phyloP scores from a whole-genome alignment of 2,329 filamentous ascomycete genomes.

The Fusarium floridanum region DNA sequence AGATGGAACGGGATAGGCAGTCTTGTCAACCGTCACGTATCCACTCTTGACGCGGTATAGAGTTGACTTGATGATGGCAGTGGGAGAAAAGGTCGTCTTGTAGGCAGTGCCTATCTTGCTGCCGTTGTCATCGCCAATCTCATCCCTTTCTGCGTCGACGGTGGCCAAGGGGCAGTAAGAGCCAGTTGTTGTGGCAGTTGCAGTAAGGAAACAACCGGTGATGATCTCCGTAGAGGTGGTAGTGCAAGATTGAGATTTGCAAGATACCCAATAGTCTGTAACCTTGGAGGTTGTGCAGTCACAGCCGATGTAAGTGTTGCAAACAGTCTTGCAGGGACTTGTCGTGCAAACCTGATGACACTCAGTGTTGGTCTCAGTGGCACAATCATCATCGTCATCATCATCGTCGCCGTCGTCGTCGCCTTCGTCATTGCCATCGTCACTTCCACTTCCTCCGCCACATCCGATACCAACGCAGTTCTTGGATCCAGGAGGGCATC shows the following conservation, averaged over 20 bases:
- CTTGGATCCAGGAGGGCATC: conserved; percentile 11
- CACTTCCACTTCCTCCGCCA: neutral
- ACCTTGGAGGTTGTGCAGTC: conserved; percentile 21
- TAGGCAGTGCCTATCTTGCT: neutral
- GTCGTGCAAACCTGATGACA: conserved; percentile 26
- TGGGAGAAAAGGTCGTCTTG: conserved; percentile 14
- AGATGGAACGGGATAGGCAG: conserved; percentile 1
- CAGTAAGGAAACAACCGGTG: conserved; percentile 17
- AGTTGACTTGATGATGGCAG: conserved; percentile 4
- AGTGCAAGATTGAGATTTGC: conserved; percentile 8
- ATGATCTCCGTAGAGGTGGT: conserved; percentile 16
- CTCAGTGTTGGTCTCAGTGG: conserved; percentile 27
- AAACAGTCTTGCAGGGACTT: conserved; percentile 13
- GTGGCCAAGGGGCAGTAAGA: conserved; percentile 6
- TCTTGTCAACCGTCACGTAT: conserved; percentile 20
- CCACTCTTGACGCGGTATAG: conserved; percentile 3
- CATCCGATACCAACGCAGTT: neutral
- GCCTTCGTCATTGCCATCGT: neutral
- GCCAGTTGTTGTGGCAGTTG: conserved; percentile 12
- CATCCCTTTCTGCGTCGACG: neutral
- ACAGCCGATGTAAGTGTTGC: conserved; percentile 25
- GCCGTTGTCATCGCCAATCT: neutral
- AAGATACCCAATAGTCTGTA: conserved; percentile 30
- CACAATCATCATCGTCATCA: conserved; percentile 16
- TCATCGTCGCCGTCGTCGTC: neutral